Evolutionary conservation across 495 filamentous ascomycete genomes (phyloP).

Genomic region (Penicillium silybi): DNA sequence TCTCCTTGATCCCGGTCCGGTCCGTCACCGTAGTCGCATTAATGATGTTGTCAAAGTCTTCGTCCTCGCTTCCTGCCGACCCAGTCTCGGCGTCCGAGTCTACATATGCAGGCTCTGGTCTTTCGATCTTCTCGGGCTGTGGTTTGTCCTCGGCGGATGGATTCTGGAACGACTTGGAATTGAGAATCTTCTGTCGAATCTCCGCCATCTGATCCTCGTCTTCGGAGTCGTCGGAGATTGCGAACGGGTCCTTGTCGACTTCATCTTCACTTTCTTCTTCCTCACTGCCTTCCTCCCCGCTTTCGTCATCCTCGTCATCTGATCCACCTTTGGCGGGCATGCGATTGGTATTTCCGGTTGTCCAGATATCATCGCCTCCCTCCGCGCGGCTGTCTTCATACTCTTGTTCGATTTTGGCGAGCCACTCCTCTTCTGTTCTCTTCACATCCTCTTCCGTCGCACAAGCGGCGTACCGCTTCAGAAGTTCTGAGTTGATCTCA

Average conservation of each 20-base stretch:
- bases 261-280: slow-evolving; percentile 48
- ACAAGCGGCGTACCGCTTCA: slow-evolving; percentile 84
- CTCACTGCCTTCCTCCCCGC: slow-evolving; percentile 51
- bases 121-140: slow-evolving; percentile 53
- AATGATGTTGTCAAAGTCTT: slow-evolving; percentile 85
- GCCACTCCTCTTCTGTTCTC: slow-evolving; percentile 77
- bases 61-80: slow-evolving; percentile 64
- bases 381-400: slow-evolving; percentile 73
- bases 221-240: slow-evolving; percentile 71
- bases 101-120: slow-evolving; percentile 41
- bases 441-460: slow-evolving; percentile 83
- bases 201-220: slow-evolving; percentile 92
- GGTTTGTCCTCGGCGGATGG: slow-evolving; percentile 48
- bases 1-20: slow-evolving; percentile 65
- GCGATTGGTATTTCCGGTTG: slow-evolving; percentile 79
- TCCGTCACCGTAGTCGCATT: slow-evolving; percentile 83
- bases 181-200: slow-evolving; percentile 75
- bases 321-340: slow-evolving; percentile 45
- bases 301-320: slow-evolving; percentile 47
- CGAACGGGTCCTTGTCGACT: slow-evolving; percentile 60
- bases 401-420: slow-evolving; percentile 83
- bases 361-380: slow-evolving; percentile 68
- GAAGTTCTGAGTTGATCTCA: slow-evolving; percentile 75
- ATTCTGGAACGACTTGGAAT: slow-evolving; percentile 80
- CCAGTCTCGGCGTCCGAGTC: slow-evolving; percentile 73